Base-by-base conservation (phyloP, 2,329 filamentous ascomycete genomes). In the Biscogniauxia mediterranea region DNA sequence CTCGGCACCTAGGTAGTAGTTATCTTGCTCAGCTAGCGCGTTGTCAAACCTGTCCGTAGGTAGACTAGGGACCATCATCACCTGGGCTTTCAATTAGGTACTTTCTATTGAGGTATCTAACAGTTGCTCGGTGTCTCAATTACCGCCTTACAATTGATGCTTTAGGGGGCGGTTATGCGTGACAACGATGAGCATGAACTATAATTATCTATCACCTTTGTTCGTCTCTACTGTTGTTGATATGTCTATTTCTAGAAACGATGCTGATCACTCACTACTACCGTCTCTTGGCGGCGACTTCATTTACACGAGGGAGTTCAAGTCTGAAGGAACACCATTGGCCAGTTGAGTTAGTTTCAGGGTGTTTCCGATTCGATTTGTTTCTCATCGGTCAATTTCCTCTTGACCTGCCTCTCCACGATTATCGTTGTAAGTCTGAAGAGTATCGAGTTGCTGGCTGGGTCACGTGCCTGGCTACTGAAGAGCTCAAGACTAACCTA, bases 391-490 rank as follows among this genome's bases (percentile, higher is more conserved):
- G 49, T 54, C 57, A 52, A 56, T 21, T 56, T 42, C 52, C 32
- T 17, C 25, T 54, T 51, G 38, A 20, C 25, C 46, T 51, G 46
- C n/a, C 50, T n/a, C 20, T 42, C 21, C 19, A 25, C 21, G 13
- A 21, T 55, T 19, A 6, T 19, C 53, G 32, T 56, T 26, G 25
- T 11, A 54, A 28, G 11, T 13, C 20, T 49, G 19, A 4, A 26
- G n/a, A 49, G 54, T 60, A 58, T 61, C 60, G 64, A 62, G 59
- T 61, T 59, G n/a, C 21, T 56, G 53, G 46, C 46, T 54, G 25
- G 59, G 56, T 69, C 69, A 69, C 68, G 67, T 70, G 69, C 64
- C 50, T 17, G n/a, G 20, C 54, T 61, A 59, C 28, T 57, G 59
- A 61, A 59, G 57, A 23, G 20, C n/a, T 52, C 51, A 19, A 51